These are phyloP conservation scores for Mesembryanthemum crystallinum DNA, from an alignment of 148 eudicot genomes.

Conservation along the genomic window DNA sequence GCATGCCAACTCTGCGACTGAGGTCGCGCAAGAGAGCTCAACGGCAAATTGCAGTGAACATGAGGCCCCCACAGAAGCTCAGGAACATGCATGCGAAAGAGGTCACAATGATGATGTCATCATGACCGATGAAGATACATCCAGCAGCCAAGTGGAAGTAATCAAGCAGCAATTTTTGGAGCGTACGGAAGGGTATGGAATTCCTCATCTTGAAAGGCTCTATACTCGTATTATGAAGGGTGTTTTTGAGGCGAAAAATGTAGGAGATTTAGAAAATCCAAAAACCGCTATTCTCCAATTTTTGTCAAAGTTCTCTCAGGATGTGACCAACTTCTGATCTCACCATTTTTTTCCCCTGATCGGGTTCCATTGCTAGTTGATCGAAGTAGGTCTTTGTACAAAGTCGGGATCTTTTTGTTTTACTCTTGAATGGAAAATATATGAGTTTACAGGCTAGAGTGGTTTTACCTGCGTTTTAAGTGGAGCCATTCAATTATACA, in stretches of 20 bases:
- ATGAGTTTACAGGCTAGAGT: slow-evolving; percentile 26
- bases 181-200: slow-evolving; percentile 54
- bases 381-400: slow-evolving; percentile 31
- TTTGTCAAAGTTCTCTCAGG: slow-evolving; percentile 58
- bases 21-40: slow-evolving; percentile 30
- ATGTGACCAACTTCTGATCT: slow-evolving; percentile 59
- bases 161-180: slow-evolving; percentile 60
- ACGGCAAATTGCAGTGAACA: slow-evolving; percentile 29
- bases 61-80: slow-evolving; percentile 23
- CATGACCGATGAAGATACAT: slow-evolving; percentile 56
- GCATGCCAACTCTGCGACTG: slow-evolving; percentile 32
- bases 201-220: slow-evolving; percentile 85
- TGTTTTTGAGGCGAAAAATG: slow-evolving; percentile 56
- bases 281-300: slow-evolving; percentile 62
- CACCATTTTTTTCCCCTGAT: slow-evolving; percentile 19
- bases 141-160: slow-evolving; percentile 40
- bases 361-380: slow-evolving; percentile 20
- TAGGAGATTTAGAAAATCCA: slow-evolving; percentile 36
- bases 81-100: slow-evolving; percentile 23
- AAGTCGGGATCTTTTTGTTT: slow-evolving; percentile 28
- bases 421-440: slow-evolving; percentile 18
- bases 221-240: slow-evolving; percentile 76
- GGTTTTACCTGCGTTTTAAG: background rate
- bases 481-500: background rate
- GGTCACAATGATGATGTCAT: slow-evolving; percentile 41